Base-by-base conservation (phyloP, 2,329 filamentous ascomycete species). In the Aureobasidium sp. region DNA sequence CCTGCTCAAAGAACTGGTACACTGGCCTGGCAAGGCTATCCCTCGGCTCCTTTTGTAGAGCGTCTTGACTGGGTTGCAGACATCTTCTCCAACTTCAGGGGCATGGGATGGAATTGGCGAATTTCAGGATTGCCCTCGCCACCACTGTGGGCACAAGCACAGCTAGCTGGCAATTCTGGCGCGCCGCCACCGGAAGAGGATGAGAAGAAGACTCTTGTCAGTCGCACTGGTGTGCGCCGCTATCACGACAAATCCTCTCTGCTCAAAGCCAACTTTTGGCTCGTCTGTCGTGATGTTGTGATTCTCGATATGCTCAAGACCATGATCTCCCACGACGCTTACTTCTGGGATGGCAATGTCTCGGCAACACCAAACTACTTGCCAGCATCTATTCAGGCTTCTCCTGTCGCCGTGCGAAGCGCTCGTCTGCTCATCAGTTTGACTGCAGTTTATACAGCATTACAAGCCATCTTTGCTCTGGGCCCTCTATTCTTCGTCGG, bases 261-360 rank as follows among this genome's bases (percentile, higher is more conserved):
- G 1, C 66, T 79, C 1, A 64, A 64, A 37, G 61, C 67, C 35
- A 72, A 73, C 43, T 15, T 69, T 8, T 67, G 69, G 33, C 75
- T 69, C 6, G 74, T 86, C n/a, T 59, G 82, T 2, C 60, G 80
- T 38, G 77, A 78, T 64, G 94, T 89, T 69, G 64, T 94, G 13
- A 63, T 82, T 8, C 75, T 96, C 9, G 93, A 96, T 71, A 61
- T 84, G 7, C 72, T 89, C 57, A 88, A 88, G 67, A 79, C 85
- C 1, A 64, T 84, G 63, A 85, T 90, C 76, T 84, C 86, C 65
- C 81, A 83, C 57, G 93, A 97, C 67, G 85, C 87, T 0, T 95
- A 93, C 75, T 95, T 92, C 73, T 79, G 79, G 73, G 47, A 51
- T n/a, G 58, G 58, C 13, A 53, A 51, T 31, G 29, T 37, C 25